Evolutionary conservation across 1,284 basidiomycete genomes (phyloP).

Genomic region (Laetiporus sulphureus): DNA sequence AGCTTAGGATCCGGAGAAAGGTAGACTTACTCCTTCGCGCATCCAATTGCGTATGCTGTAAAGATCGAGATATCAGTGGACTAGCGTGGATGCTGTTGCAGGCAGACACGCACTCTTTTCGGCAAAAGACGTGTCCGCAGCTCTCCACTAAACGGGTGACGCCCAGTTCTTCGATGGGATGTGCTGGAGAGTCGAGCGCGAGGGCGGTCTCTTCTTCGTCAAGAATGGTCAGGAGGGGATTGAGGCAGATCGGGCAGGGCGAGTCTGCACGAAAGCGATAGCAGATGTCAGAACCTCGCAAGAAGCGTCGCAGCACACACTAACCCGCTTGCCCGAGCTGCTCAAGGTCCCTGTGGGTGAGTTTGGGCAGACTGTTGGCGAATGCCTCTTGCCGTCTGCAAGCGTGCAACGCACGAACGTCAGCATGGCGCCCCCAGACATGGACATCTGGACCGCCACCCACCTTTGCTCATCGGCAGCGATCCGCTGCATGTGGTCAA

Average conservation of each 20-base stretch:
- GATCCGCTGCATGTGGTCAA: background rate
- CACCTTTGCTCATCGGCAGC: too few relatives aligned
- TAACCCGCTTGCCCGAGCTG: constrained; percentile 31
- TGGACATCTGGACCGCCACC: too few relatives aligned
- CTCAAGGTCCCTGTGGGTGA: constrained; percentile 36
- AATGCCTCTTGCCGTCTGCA: constrained; percentile 22
- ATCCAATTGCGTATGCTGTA: constrained; percentile 8
- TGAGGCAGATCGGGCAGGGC: constrained; percentile 66
- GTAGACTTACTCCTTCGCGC: constrained; percentile 8
- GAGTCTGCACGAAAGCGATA: constrained; percentile 38
- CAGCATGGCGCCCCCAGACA: background rate
- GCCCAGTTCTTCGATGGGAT: constrained; percentile 58
- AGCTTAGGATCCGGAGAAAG: too few relatives aligned
- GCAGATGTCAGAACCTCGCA: background rate
- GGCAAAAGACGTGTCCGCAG: constrained; percentile 70
- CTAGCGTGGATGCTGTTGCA: background rate
- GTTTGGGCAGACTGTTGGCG: constrained; percentile 31
- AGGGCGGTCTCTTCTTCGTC: constrained; percentile 64
- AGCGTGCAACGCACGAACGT: background rate
- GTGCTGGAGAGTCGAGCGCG: constrained; percentile 70
- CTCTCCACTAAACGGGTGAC: constrained; percentile 53
- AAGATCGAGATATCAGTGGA: background rate
- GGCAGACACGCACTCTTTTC: constrained; percentile 61
- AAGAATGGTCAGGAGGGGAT: constrained; percentile 53
- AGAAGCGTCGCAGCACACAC: constrained; percentile 5